Percentiles rank a stretch among this genome's conserved stretches.
phyloP scores from a whole-genome alignment of 108 stramenopile species.

The Stephanodiscus triporus region DNA sequence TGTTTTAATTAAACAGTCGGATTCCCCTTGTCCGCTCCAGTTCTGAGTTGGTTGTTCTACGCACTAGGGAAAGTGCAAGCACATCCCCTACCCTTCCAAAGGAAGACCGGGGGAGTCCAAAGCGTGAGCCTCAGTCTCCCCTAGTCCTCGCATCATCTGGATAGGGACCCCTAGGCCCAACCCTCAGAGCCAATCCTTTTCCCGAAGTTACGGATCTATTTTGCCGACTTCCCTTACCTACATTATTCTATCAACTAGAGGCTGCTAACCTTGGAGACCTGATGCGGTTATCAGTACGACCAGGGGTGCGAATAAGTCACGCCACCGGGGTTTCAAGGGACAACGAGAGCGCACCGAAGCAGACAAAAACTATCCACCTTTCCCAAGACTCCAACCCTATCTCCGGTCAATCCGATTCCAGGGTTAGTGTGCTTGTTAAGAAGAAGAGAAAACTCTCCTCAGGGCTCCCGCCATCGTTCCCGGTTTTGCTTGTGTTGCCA shows the following conservation, averaged over 20 bases:
- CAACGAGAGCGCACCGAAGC: slow-evolving; percentile 89
- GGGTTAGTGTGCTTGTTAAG: slow-evolving; percentile 85
- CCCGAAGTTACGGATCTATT: slow-evolving; percentile 91
- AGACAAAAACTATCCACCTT: slow-evolving; percentile 84
- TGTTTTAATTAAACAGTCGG: slow-evolving; percentile 92
- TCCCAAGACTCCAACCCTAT: slow-evolving; percentile 86
- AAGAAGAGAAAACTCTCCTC: slow-evolving; percentile 96
- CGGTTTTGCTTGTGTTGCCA: slow-evolving; percentile 91
- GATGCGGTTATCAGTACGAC: slow-evolving; percentile 97
- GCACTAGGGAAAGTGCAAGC: slow-evolving; percentile 57
- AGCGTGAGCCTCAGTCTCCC: slow-evolving; percentile 71
- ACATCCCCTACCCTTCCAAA: slow-evolving; percentile 57
- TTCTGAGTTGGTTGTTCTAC: slow-evolving; percentile 84
- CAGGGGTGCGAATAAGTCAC: slow-evolving; percentile 88
- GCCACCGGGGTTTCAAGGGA: slow-evolving; percentile 90
- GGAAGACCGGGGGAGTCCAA: slow-evolving; percentile 64
- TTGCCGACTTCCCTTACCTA: slow-evolving; percentile 88
- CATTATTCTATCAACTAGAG: slow-evolving; percentile 95
- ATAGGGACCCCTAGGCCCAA: slow-evolving; percentile 78
- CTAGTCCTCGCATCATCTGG: slow-evolving; percentile 64
- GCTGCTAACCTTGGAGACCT: slow-evolving; percentile 86
- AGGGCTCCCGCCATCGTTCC: slow-evolving; percentile 88
- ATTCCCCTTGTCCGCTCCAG: slow-evolving; percentile 91
- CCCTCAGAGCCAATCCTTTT: slow-evolving; percentile 90
- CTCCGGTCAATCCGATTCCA: slow-evolving; percentile 91